Conservation (phyloP, 805 yeast genomes). For the Saccharomycopsis selenospora region DNA sequence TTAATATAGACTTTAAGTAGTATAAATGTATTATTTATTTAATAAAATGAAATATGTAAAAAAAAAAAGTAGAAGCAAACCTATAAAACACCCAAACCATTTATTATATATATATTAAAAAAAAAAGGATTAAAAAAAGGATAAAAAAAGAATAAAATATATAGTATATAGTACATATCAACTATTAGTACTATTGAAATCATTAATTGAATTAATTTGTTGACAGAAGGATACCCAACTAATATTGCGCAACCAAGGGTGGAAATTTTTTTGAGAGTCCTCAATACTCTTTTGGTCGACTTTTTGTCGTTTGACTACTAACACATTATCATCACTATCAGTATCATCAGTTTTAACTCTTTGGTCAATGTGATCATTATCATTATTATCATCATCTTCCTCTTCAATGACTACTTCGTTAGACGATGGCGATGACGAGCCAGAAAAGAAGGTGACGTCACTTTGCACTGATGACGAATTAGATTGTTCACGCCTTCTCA, state of each 20-base stretch:
- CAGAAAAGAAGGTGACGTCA: not conserved
- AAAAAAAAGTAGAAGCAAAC: too few relatives aligned
- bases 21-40: too few relatives aligned
- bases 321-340: not conserved
- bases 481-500: not conserved
- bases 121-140: too few relatives aligned
- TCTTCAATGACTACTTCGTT: not conserved
- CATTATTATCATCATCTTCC: not conserved
- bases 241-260: slow-evolving; percentile 11
- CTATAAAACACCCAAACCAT: too few relatives aligned
- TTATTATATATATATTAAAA: too few relatives aligned
- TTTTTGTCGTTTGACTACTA: not conserved
- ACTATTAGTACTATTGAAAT: not conserved
- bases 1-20: not conserved
- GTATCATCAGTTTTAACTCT: too few relatives aligned
- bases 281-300: slow-evolving; percentile 13
- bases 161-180: too few relatives aligned
- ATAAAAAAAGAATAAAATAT: too few relatives aligned
- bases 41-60: too few relatives aligned
- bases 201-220: slow-evolving; percentile 6
- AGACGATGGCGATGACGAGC: too few relatives aligned
- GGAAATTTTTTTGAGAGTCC: slow-evolving; percentile 22
- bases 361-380: too few relatives aligned
- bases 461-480: not conserved
- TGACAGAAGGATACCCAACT: slow-evolving; percentile 16